Base-by-base conservation (phyloP, 306 rosid genomes). In the Malus asiatica region DNA sequence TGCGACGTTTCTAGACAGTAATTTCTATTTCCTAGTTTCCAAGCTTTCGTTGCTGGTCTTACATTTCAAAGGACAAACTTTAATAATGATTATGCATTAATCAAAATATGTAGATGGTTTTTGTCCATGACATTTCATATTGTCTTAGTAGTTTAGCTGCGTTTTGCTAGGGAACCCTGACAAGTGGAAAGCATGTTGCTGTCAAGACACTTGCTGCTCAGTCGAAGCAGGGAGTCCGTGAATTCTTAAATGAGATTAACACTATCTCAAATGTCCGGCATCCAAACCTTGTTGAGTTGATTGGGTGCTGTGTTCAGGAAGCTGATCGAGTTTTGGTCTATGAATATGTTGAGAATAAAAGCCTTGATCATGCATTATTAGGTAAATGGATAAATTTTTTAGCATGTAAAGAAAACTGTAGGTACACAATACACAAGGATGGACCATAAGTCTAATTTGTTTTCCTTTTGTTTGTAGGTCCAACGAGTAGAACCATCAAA, bases 201-300 rank as follows among this genome's bases (percentile, higher is more conserved):
- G 89, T 96, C 85, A 96, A 92, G 85, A 87, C 89, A 66, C 99
- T 96, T 79, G 83, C 99, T 32, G 86, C 84, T 62, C 88, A 88
- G 57, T 96, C 98, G n/a, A 89, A 73, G 93, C 98, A 96, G 70
- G 99, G 99, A 72, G 90, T 87, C 58, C 85, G 80, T 11, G 97
- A 96, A 81, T 96, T 96, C 84, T 81, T 93, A 76, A 82, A 92
- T 3, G 98, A 96, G 83, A 89, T 96, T 30, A 83, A 82, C 32
- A 86, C 96, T 30, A 88, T 96, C 71, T 86, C 98, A 71, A 88
- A 85, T 81, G 97, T 90, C 48, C 87, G 64, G 83, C 99, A 93
- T 86, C 87, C 88, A 76, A 90, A 93, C 81, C 98, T 93, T 81
- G 93, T 96, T 74, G 96, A 90, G 85, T 81, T 93, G 90, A 45